A percentile compares a stretch with the other conserved stretches of the same genome.
Evolutionary conservation across 352 stramenopile genomes (phyloP).

Genomic region (Globisporangium cystogenes): DNA sequence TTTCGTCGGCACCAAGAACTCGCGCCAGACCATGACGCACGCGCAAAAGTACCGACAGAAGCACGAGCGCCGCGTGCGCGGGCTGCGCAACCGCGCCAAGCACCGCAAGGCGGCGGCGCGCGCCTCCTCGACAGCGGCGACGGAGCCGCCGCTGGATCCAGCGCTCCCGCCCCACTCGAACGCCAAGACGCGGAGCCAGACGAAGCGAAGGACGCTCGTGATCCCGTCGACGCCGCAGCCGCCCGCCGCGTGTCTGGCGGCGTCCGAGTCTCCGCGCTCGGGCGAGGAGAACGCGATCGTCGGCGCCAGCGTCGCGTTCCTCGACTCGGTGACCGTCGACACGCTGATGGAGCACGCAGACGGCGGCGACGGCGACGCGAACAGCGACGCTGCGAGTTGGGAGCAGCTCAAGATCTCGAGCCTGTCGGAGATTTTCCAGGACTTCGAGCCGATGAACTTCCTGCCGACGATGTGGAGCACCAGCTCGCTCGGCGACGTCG

Average conservation of each 20-base stretch:
- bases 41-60: slow-evolving; percentile 35
- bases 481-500: slow-evolving; percentile 32
- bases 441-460: slow-evolving; percentile 34
- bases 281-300: slow-evolving; percentile 15
- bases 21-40: slow-evolving; percentile 33
- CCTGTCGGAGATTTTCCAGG: slow-evolving; percentile 40
- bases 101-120: slow-evolving; percentile 4
- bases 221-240: slow-evolving; percentile 11
- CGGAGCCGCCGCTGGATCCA: neutral
- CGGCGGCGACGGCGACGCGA: neutral
- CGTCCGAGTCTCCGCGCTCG: slow-evolving; percentile 31
- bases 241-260: slow-evolving; percentile 9
- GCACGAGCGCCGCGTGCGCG: slow-evolving; percentile 40
- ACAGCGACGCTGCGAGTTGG: slow-evolving; percentile 11
- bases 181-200: slow-evolving; percentile 10
- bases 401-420: slow-evolving; percentile 18
- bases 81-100: slow-evolving; percentile 37
- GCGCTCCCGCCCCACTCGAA: neutral
- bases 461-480: slow-evolving; percentile 42
- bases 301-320: slow-evolving; percentile 9
- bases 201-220: slow-evolving; percentile 1
- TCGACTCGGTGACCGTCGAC: slow-evolving; percentile 18
- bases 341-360: slow-evolving; percentile 21
- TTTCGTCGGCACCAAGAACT: slow-evolving; percentile 57
- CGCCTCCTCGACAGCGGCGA: neutral